These are phyloP conservation scores for Iris macrosiphon DNA, from an alignment of 106 monocot genomes.

Conservation along the genomic window DNA sequence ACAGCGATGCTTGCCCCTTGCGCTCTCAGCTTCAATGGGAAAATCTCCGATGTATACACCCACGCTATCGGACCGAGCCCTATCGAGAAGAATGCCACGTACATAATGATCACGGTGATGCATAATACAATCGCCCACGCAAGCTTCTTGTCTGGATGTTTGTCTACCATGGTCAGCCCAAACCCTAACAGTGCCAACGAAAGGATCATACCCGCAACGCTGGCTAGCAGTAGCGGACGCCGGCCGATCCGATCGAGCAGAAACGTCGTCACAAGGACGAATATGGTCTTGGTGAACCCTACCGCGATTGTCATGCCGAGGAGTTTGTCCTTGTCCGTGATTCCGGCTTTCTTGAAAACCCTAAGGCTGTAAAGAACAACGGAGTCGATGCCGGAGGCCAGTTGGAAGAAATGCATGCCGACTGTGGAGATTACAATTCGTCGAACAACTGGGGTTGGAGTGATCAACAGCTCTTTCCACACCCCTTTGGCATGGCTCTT, in stretches of 20 bases:
- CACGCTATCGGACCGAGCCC: slow-evolving; percentile 27
- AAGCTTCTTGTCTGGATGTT: slow-evolving; percentile 7
- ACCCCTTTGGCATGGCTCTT: slow-evolving; percentile 20
- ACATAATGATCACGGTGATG: slow-evolving; percentile 11
- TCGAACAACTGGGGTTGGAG: slow-evolving; percentile 30
- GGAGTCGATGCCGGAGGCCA: slow-evolving; percentile 48
- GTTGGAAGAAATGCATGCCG: slow-evolving; percentile 49
- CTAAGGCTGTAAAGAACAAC: slow-evolving; percentile 52
- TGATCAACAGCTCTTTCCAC: slow-evolving; percentile 44
- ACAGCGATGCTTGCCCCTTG: slow-evolving; percentile 19
- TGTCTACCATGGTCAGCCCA: slow-evolving; percentile 24
- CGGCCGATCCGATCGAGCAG: slow-evolving; percentile 42
- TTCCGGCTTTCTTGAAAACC: slow-evolving; percentile 37
- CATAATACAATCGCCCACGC: slow-evolving; percentile 10
- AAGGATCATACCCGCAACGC: slow-evolving; percentile 27
- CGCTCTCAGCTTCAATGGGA: slow-evolving; percentile 18
- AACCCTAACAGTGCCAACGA: slow-evolving; percentile 24
- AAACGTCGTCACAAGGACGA: slow-evolving; percentile 37
- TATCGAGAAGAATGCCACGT: slow-evolving; percentile 21
- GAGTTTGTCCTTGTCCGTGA: slow-evolving; percentile 15
- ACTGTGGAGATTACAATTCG: slow-evolving; percentile 34
- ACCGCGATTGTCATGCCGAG: slow-evolving; percentile 38
- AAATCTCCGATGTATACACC: slow-evolving; percentile 33
- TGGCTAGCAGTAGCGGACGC: slow-evolving; percentile 35
- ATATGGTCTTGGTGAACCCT: slow-evolving; percentile 37